Evolutionary conservation across 179 eudicot genomes (phyloP), one percentile per base, ranked within the genome.

Genomic region (Amaranthus tricolor): DNA sequence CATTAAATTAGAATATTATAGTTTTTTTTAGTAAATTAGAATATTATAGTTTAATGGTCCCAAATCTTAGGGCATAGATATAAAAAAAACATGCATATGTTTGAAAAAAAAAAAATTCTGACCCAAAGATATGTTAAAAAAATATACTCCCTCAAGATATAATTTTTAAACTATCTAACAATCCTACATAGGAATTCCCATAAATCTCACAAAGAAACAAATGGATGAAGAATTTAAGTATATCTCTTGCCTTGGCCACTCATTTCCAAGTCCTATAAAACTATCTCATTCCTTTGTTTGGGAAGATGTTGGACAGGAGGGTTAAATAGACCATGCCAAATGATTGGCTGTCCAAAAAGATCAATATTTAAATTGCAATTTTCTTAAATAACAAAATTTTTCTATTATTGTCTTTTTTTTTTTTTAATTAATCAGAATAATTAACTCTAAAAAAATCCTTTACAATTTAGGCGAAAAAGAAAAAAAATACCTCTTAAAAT

Each of bases 221-320:
- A 54, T 9, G 4, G n/a, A 45, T 2, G 53, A 40, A 16, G 54
- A 71, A 57, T 17, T 49, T 24, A 78, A 78, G 54, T 72, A 57
- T 78, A 78, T 78, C 68, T 63, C 52, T 63, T 65, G 16, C 54
- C 55, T 72, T 72, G 65, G 72, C 76, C 67, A 47, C 49, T 66
- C 31, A 17, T 50, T 58, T 56, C 66, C 73, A 72, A 72, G 77
- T 67, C 43, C 54, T 60, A 48, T 62, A 21, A 47, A 48, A 60
- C 57, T 62, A 68, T 50, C 76, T 73, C 69, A 63, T 50, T 62
- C 51, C 56, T 50, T n/a, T 21, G 20, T 59, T 78, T 31, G 43
- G 77, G 59, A 49, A 58, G 73, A 66, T 31, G n/a, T 62, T 51
- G 16, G 65, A 47, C 71, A 31, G 48, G 56, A 78, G 66, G 66